Evolutionary conservation across 176 grass and related monocot genomes (phyloP), one percentile per base, ranked within the genome.

Genomic region (Ensete glaucum): DNA sequence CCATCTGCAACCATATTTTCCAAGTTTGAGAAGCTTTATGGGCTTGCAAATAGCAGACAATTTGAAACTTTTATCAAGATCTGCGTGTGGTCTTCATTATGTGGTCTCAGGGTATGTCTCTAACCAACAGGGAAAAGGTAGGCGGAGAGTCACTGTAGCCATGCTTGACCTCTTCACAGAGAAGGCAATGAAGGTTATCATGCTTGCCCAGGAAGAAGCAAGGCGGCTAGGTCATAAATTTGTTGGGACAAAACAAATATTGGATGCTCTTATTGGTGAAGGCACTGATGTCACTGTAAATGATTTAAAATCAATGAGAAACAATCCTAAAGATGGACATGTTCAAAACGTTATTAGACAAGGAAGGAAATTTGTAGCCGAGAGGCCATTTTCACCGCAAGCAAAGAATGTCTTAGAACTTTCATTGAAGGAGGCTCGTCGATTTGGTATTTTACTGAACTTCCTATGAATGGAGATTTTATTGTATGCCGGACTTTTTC

Each of bases 141-240:
- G 21, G 13, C 25, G 8, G 22, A 24, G 22, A 64, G 62, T 5
- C 12, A 66, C 8, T 66, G 64, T 1, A 60, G 59, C 34, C 20
- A 16, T 26, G 76, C 68, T 69, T 54, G 76, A 69, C 7, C 62
- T 50, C 12, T 78, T 78, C 50, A 78, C 76, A 9, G 76, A 68
- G 50, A 67, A 78, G 22, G 51, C 76, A 9, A 56, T 78, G 19
- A 68, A 78, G 2, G 24, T 54, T 12, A 78, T 78, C 49, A 78
- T 68, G 21, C 50, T 78, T 52, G 64, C 63, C 53, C 76, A 78
- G 27, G 76, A 78, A 66, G 64, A 78, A 66, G 63, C 76, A 53
- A 65, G 15, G 53, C 24, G 64, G 17, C 15, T 69, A 11, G 77
- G 65, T 25, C 77, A 79, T 65, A n/a, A 66, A n/a, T 21, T 19